Percentiles rank a stretch among this genome's conserved stretches.
Evolutionary conservation across 306 rosid species (phyloP).

Genomic region (Cotoneaster glaucophyllus): DNA sequence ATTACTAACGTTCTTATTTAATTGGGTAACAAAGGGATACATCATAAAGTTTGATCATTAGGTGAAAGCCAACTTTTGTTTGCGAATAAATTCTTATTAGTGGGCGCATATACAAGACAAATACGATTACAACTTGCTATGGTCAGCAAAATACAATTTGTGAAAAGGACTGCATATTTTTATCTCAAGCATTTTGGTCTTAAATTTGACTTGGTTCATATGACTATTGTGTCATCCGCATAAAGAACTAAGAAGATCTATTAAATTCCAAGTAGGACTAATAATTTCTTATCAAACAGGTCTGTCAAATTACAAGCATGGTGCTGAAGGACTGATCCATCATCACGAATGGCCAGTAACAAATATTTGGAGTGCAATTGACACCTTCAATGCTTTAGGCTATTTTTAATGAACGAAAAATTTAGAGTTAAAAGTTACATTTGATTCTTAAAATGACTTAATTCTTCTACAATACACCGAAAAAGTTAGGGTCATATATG

Average conservation of each 20-base stretch:
- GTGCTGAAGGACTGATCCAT: background rate
- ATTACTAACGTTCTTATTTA: background rate
- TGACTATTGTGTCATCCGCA: background rate
- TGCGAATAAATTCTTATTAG: background rate
- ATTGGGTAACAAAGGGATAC: background rate
- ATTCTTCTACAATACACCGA: background rate
- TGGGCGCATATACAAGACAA: background rate
- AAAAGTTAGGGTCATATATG: background rate
- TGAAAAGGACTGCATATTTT: constrained; percentile 2
- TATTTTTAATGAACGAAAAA: too few species aligned
- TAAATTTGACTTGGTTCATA: constrained; percentile 16
- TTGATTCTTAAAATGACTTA: too few species aligned
- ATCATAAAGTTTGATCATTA: background rate
- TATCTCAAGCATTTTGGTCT: constrained; percentile 1
- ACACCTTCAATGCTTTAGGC: too few species aligned
- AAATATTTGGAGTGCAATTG: background rate
- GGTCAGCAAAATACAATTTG: constrained; percentile 6
- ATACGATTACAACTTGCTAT: background rate
- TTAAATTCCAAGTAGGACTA: constrained; percentile 1
- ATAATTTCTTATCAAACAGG: constrained; percentile 1
- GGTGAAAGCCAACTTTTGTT: background rate
- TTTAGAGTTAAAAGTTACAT: too few species aligned
- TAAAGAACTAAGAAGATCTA: background rate
- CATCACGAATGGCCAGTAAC: background rate
- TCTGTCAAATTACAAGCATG: background rate